Percentiles rank a stretch among this genome's conserved stretches.
Conservation (phyloP, 306 rosid genomes). For the Alnus rubra region DNA sequence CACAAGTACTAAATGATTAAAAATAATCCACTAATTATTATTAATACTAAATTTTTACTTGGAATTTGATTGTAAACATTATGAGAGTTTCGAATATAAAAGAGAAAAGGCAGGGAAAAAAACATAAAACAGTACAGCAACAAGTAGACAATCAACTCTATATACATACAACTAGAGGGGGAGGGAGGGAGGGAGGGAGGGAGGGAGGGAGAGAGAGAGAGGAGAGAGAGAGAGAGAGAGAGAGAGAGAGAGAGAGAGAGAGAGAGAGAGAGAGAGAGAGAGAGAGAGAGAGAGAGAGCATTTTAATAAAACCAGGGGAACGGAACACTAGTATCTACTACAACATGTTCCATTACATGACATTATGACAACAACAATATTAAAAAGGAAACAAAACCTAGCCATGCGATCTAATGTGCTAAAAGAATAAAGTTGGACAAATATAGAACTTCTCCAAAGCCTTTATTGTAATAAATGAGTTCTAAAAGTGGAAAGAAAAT, state of each 20-base stretch:
- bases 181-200: too few relatives aligned
- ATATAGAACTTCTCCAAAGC: not conserved
- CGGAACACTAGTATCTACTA: not conserved
- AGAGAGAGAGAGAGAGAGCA: not conserved
- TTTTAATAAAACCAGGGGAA: not conserved
- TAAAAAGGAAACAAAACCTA: not conserved
- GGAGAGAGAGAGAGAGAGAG: not conserved
- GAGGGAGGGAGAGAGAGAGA: too few relatives aligned
- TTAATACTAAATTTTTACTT: too few relatives aligned
- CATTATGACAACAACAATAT: not conserved
- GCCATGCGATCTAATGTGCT: not conserved
- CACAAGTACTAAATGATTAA: not conserved
- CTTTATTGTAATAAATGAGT: not conserved
- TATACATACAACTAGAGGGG: too few relatives aligned
- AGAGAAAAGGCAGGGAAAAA: too few relatives aligned
- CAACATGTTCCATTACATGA: not conserved
- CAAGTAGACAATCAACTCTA: too few relatives aligned
- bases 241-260: not conserved
- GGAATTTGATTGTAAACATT: too few relatives aligned
- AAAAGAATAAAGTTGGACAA: not conserved
- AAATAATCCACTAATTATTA: not conserved
- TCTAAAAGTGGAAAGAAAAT: not conserved
- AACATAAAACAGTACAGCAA: too few relatives aligned
- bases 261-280: not conserved
- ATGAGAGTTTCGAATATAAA: too few relatives aligned